A percentile compares a stretch with the other conserved stretches of the same genome.
Evolutionary conservation across 2,329 filamentous ascomycete species (phyloP).

Genomic region (Clonostachys chloroleuca): DNA sequence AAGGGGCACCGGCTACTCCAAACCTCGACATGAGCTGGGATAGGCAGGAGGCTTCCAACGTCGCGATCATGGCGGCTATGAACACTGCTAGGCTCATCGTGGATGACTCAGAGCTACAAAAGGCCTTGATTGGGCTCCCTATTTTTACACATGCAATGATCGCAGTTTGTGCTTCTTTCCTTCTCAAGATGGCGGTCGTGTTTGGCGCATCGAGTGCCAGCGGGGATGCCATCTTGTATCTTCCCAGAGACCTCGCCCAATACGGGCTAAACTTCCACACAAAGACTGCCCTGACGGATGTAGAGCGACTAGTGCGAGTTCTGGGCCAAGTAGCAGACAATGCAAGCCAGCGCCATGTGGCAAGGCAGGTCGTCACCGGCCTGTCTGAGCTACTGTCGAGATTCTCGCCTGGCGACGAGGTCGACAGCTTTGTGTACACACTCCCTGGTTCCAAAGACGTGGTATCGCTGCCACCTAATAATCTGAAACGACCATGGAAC

Average conservation of each 20-base stretch:
- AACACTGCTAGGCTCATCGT: conserved; percentile 6
- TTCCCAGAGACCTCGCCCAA: conserved; percentile 7
- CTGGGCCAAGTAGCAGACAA: conserved; percentile 6
- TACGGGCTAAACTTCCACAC: conserved; percentile 10
- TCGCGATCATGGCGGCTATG: conserved; percentile 7
- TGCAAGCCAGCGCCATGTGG: conserved; percentile 8
- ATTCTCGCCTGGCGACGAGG: conserved; percentile 1
- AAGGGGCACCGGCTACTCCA: background rate
- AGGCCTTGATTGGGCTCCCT: conserved; percentile 7
- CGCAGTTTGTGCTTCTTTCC: conserved; percentile 8
- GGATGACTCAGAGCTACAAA: conserved; percentile 6
- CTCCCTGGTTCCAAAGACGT: background rate
- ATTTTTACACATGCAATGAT: conserved; percentile 10
- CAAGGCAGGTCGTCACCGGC: conserved; percentile 9
- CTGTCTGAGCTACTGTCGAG: conserved; percentile 7
- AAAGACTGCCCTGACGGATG: conserved; percentile 4
- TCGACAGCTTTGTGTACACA: conserved; percentile 4
- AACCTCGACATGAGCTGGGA: conserved; percentile 7
- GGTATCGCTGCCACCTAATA: too few species aligned
- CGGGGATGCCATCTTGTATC: background rate
- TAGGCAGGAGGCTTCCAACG: conserved; percentile 8
- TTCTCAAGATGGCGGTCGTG: conserved; percentile 9
- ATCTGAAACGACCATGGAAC: too few species aligned
- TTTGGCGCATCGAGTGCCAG: conserved; percentile 3
- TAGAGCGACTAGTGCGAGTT: conserved; percentile 4